A percentile compares a stretch with the other conserved stretches of the same genome.
phyloP scores from a whole-genome alignment of 352 stramenopile species.

The Phytophthora hibernalis region DNA sequence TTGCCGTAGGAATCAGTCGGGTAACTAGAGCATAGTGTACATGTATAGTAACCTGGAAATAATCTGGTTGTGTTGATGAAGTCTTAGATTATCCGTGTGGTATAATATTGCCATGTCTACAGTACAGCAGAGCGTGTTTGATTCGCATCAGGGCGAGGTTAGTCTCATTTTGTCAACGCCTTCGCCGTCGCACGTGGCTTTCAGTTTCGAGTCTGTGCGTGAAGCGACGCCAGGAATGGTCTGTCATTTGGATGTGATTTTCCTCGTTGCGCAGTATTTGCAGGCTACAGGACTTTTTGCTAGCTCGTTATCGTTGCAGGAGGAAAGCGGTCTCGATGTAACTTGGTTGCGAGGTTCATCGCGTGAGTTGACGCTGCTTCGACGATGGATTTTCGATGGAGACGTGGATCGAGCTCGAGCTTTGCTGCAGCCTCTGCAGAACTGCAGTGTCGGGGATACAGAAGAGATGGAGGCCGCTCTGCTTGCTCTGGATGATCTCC shows the following conservation, averaged over 20 bases:
- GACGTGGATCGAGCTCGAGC: constrained; percentile 46
- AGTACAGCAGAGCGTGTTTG: too few species aligned
- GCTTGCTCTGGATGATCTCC: constrained; percentile 45
- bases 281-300: constrained; percentile 43
- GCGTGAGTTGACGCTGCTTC: constrained; percentile 53
- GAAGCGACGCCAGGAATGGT: constrained; percentile 31
- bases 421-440: constrained; percentile 48
- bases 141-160: too few species aligned
- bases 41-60: background rate
- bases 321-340: constrained; percentile 63
- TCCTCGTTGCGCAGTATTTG: constrained; percentile 60
- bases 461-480: constrained; percentile 28
- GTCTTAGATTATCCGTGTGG: too few species aligned
- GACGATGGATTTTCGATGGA: constrained; percentile 62
- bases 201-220: constrained; percentile 17
- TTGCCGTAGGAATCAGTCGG: background rate
- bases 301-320: constrained; percentile 54
- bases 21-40: background rate
- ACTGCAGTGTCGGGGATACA: constrained; percentile 10
- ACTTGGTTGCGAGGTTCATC: constrained; percentile 64
- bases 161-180: too few species aligned
- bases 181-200: too few species aligned
- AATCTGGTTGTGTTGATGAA: too few species aligned
- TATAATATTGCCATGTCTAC: too few species aligned
- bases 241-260: constrained; percentile 48